Evolutionary conservation across 352 stramenopile species (phyloP).

Genomic region (Globisporangium paroecandrum): DNA sequence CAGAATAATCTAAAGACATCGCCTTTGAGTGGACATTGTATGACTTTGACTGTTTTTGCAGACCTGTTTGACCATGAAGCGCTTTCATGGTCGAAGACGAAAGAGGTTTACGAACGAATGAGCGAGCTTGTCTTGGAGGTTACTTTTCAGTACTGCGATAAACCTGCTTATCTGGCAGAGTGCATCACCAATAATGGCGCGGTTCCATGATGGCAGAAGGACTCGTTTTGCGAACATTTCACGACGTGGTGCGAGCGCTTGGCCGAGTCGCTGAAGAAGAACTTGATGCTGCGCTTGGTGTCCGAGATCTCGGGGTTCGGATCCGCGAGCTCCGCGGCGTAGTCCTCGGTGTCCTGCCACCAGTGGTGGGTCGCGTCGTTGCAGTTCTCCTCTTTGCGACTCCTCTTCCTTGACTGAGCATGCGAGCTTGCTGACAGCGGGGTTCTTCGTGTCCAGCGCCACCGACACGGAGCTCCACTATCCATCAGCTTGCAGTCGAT

Average conservation of each 20-base stretch:
- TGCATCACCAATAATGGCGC: too few relatives aligned
- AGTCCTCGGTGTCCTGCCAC: slow-evolving; percentile 36
- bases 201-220: too few relatives aligned
- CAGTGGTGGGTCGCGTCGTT: slow-evolving; percentile 30
- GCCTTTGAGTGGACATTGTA: too few relatives aligned
- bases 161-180: too few relatives aligned
- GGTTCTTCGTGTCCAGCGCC: slow-evolving; percentile 28
- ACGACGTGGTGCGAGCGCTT: slow-evolving; percentile 26
- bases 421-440: slow-evolving; percentile 22
- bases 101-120: too few relatives aligned
- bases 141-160: too few relatives aligned
- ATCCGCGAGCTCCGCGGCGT: slow-evolving; percentile 36
- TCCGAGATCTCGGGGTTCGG: slow-evolving; percentile 21
- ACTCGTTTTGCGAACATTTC: slow-evolving; percentile 44
- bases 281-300: slow-evolving; percentile 26
- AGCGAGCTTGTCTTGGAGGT: too few relatives aligned
- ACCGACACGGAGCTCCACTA: slow-evolving; percentile 42
- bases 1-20: too few relatives aligned
- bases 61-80: too few relatives aligned
- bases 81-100: too few relatives aligned
- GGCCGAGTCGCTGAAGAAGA: slow-evolving; percentile 26
- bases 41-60: too few relatives aligned
- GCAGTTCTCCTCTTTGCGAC: slow-evolving; percentile 49
- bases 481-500: slow-evolving; percentile 41
- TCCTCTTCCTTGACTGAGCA: slow-evolving; percentile 65